Evolutionary conservation across 352 stramenopile genomes (phyloP).

Genomic region (Pythium phragmiticola): DNA sequence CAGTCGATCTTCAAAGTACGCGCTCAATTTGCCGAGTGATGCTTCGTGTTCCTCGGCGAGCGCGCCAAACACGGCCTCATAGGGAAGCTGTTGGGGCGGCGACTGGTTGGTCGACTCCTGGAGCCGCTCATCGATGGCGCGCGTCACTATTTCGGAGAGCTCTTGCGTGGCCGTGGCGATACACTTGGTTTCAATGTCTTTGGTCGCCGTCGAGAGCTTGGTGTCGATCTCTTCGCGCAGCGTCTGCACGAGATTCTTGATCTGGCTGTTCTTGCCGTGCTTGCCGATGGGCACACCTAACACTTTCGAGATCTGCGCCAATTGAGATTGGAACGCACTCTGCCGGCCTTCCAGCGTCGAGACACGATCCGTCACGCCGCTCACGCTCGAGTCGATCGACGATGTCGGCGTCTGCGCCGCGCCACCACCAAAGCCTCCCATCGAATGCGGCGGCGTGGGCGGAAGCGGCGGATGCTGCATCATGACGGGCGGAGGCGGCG

Average conservation of each 20-base stretch:
- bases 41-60: conserved; percentile 72
- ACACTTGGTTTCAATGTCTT: conserved; percentile 39
- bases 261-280: conserved; percentile 59
- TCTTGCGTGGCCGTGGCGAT: conserved; percentile 28
- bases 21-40: conserved; percentile 61
- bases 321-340: conserved; percentile 78
- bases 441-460: conserved; percentile 6
- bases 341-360: conserved; percentile 76
- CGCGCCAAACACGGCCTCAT: conserved; percentile 49
- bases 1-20: conserved; percentile 64
- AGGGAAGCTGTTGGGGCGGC: conserved; percentile 31
- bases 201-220: conserved; percentile 43
- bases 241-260: conserved; percentile 74
- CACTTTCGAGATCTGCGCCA: conserved; percentile 76
- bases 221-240: conserved; percentile 67
- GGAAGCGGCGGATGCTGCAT: conserved; percentile 28
- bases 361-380: conserved; percentile 65
- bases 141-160: conserved; percentile 18
- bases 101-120: conserved; percentile 3
- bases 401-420: not conserved
- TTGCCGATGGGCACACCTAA: conserved; percentile 66
- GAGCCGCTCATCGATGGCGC: conserved; percentile 20
- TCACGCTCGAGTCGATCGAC: conserved; percentile 21
- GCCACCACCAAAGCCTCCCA: conserved; percentile 1
- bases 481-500: conserved; percentile 12